Percentiles rank a stretch among this genome's conserved stretches.
phyloP scores from a whole-genome alignment of 345 rosid species.

The Brassica incana region DNA sequence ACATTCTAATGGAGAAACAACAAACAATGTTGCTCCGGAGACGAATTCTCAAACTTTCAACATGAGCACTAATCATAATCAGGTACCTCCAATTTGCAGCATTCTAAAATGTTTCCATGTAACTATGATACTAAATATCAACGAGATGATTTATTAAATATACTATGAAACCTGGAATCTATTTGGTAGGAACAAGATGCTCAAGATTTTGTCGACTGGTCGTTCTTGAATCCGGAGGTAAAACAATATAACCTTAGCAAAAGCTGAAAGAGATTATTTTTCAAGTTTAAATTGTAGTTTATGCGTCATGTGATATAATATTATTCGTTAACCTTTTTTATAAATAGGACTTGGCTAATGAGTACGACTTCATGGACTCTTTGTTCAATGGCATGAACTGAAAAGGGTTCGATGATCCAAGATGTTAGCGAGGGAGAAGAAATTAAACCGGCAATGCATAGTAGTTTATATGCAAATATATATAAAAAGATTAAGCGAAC shows the following conservation, averaged over 20 bases:
- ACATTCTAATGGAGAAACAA: conserved; percentile 18
- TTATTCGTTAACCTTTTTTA: neutral
- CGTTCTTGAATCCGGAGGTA: conserved; percentile 25
- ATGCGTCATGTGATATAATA: neutral
- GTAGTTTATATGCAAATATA: neutral
- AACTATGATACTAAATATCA: neutral
- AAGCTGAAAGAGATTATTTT: neutral
- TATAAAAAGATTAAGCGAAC: neutral
- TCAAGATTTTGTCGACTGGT: conserved; percentile 18
- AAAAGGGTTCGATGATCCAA: neutral
- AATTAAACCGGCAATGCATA: neutral
- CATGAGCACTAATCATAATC: conserved; percentile 13
- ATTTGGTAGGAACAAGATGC: conserved; percentile 24
- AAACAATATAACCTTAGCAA: neutral
- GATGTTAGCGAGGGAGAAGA: neutral
- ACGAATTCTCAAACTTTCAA: neutral
- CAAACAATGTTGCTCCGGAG: conserved; percentile 22
- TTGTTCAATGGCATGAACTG: neutral
- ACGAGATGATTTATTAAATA: neutral
- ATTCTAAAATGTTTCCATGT: neutral
- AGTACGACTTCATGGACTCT: neutral
- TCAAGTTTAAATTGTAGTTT: neutral
- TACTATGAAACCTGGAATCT: neutral
- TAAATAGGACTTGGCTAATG: conserved; percentile 17
- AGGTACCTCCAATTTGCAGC: conserved; percentile 20